These are phyloP conservation scores for Onygenales sp. DNA, from an alignment of 2,329 filamentous ascomycete species.

Conservation along the genomic window DNA sequence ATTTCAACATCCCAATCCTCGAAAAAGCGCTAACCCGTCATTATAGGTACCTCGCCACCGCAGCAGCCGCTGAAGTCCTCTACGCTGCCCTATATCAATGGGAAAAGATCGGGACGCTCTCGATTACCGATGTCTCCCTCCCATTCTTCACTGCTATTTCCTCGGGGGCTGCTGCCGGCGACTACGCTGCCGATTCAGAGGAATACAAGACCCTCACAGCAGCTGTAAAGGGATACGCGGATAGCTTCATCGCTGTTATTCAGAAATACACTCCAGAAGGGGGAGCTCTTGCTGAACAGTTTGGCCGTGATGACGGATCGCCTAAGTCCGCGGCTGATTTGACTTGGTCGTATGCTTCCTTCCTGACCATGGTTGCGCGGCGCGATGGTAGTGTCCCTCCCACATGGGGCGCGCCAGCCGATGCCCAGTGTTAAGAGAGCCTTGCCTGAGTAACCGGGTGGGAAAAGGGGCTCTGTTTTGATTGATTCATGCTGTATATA, in stretches of 20 bases:
- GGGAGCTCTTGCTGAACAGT: slow-evolving; percentile 10
- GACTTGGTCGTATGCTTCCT: slow-evolving; percentile 17
- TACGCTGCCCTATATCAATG: slow-evolving; percentile 68
- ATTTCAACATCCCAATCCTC: background rate
- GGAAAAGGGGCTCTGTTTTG: too few species aligned
- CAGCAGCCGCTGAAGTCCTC: slow-evolving; percentile 70
- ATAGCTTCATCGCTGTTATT: slow-evolving; percentile 43
- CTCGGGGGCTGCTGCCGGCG: slow-evolving; percentile 52
- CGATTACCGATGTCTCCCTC: slow-evolving; percentile 55
- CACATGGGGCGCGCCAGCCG: slow-evolving; percentile 14
- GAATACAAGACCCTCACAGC: slow-evolving; percentile 48
- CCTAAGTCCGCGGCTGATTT: slow-evolving; percentile 12
- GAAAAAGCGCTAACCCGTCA: too few species aligned
- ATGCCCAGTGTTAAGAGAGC: background rate
- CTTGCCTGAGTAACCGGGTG: too few species aligned
- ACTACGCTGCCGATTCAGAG: slow-evolving; percentile 49
- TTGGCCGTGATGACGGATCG: slow-evolving; percentile 12
- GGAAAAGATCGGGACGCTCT: slow-evolving; percentile 53
- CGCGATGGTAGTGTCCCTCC: slow-evolving; percentile 11
- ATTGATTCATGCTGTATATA: too few species aligned
- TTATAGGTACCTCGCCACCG: slow-evolving; percentile 52
- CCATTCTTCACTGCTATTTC: slow-evolving; percentile 60
- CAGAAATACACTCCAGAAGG: slow-evolving; percentile 39
- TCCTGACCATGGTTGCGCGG: slow-evolving; percentile 11
- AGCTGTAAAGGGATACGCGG: slow-evolving; percentile 55